phyloP scores from a whole-genome alignment of 2,329 filamentous ascomycete genomes.

The Claviceps monticola region DNA sequence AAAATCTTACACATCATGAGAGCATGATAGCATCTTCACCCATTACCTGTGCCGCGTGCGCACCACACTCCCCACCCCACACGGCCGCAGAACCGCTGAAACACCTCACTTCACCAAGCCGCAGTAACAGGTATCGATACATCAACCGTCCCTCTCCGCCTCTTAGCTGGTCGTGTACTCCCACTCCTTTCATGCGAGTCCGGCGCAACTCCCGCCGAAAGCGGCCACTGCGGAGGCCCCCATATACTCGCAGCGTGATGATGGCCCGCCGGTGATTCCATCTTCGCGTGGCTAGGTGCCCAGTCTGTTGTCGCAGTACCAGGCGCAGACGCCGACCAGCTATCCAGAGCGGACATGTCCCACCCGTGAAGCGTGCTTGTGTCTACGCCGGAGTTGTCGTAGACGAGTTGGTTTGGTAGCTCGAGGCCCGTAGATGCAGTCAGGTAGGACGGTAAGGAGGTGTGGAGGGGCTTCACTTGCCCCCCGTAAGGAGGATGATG shows the following conservation, averaged over 20 bases:
- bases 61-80: too few species aligned
- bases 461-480: constrained; percentile 22
- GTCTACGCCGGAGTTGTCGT: constrained; percentile 20
- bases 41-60: too few species aligned
- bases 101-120: constrained; percentile 15
- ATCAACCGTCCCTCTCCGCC: constrained; percentile 20
- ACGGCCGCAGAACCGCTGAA: not conserved
- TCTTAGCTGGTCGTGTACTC: constrained; percentile 24
- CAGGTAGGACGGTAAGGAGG: constrained; percentile 18
- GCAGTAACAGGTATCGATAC: constrained; percentile 19
- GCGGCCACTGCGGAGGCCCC: constrained; percentile 21
- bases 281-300: constrained; percentile 16
- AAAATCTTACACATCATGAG: too few species aligned
- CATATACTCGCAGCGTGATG: constrained; percentile 18
- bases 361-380: constrained; percentile 20
- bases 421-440: constrained; percentile 17
- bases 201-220: constrained; percentile 15
- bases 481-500: constrained; percentile 17
- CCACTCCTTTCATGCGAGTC: constrained; percentile 16
- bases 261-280: constrained; percentile 13
- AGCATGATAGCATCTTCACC: too few species aligned
- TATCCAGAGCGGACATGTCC: constrained; percentile 24
- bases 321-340: constrained; percentile 17
- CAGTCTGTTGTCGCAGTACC: constrained; percentile 18
- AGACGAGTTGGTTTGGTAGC: constrained; percentile 19